Evolutionary conservation across 2,329 filamentous ascomycete species (phyloP).

Genomic region (Meredithiella fracta): DNA sequence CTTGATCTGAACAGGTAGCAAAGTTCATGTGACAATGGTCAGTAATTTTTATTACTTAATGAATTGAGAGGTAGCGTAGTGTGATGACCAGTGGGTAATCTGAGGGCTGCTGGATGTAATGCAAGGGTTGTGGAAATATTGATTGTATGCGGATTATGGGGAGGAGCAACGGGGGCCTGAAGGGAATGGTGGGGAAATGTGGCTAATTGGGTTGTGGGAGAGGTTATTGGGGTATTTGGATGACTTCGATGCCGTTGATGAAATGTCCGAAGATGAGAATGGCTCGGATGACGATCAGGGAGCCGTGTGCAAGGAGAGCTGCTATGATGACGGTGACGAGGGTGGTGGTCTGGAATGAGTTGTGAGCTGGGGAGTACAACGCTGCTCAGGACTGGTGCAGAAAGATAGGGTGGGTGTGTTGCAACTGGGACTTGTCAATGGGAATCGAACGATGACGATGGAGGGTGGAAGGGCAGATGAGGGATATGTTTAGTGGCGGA

Average conservation of each 20-base stretch:
- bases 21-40: background rate
- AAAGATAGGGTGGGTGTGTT: background rate
- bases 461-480: background rate
- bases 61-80: background rate
- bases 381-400: background rate
- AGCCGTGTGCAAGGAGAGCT: background rate
- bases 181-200: background rate
- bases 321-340: conserved; percentile 1
- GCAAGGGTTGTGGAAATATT: background rate
- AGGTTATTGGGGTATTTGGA: background rate
- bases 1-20: background rate
- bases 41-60: background rate
- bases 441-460: background rate
- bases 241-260: background rate
- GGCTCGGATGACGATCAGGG: background rate
- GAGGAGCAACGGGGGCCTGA: background rate
- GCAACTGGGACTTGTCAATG: background rate
- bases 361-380: background rate
- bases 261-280: background rate
- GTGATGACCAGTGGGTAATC: background rate
- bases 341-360: background rate
- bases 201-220: background rate
- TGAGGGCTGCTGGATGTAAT: background rate
- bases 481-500: background rate
- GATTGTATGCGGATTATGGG: background rate